These are phyloP conservation scores for Populus hybrid DNA, from an alignment of 441 rosid genomes.

Conservation along the genomic window DNA sequence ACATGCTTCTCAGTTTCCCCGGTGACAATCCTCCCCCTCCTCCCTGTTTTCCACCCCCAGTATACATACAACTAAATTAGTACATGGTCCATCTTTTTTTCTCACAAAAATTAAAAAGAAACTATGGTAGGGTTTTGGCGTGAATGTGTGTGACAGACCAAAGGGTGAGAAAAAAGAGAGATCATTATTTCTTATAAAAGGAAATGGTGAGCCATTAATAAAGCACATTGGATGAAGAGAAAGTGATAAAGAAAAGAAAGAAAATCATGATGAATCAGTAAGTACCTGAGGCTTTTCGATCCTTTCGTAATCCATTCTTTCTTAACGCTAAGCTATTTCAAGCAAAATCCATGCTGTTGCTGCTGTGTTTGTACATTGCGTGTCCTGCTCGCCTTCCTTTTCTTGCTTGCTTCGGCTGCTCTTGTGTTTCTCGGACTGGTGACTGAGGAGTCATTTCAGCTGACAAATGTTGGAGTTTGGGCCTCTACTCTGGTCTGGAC, in stretches of 20 bases:
- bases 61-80: neutral
- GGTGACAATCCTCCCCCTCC: conserved; percentile 71
- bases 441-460: neutral
- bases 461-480: neutral
- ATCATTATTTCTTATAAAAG: neutral
- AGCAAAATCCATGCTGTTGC: neutral
- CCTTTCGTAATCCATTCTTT: conserved; percentile 68
- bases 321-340: neutral
- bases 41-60: conserved; percentile 30
- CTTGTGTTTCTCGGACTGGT: neutral
- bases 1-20: conserved; percentile 64
- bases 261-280: neutral
- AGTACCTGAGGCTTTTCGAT: conserved; percentile 65
- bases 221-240: conserved; percentile 27
- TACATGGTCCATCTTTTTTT: neutral
- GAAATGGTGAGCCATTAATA: conserved; percentile 2
- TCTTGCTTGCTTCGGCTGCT: neutral
- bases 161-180: neutral
- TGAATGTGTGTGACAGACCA: conserved; percentile 9
- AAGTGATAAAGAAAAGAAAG: conserved; percentile 6
- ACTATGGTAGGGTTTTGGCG: neutral
- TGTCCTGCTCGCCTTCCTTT: neutral
- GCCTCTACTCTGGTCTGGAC: neutral
- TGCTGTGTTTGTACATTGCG: neutral
- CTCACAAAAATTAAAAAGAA: neutral